These are phyloP conservation scores for Phytophthora hybrid DNA, from an alignment of 352 stramenopile genomes.

Conservation along the genomic window DNA sequence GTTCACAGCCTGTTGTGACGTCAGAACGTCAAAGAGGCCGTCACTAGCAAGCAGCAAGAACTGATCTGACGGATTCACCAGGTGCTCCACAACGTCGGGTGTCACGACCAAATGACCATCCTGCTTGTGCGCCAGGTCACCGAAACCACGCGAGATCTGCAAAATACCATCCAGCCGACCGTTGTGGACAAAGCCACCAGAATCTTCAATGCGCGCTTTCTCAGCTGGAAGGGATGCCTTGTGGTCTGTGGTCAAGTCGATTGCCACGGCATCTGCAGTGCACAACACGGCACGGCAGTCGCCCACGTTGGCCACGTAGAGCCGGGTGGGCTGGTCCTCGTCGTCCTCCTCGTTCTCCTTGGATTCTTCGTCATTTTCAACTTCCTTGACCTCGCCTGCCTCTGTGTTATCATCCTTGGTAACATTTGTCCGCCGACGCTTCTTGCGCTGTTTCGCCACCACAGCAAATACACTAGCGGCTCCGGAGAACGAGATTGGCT, in stretches of 20 bases:
- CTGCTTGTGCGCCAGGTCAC: constrained; percentile 90
- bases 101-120: constrained; percentile 87
- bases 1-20: constrained; percentile 92
- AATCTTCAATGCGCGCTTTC: constrained; percentile 80
- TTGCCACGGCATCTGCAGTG: constrained; percentile 68
- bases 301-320: constrained; percentile 91
- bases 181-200: constrained; percentile 90
- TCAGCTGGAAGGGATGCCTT: constrained; percentile 85
- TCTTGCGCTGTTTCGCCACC: constrained; percentile 58
- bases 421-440: constrained; percentile 26
- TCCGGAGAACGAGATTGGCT: constrained; percentile 90
- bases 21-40: constrained; percentile 92
- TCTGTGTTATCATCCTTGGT: constrained; percentile 11
- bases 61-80: constrained; percentile 75
- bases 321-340: constrained; percentile 49
- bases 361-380: neutral
- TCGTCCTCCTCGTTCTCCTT: constrained; percentile 16
- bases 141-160: constrained; percentile 89
- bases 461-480: constrained; percentile 73
- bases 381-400: constrained; percentile 21
- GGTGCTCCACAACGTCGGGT: constrained; percentile 82
- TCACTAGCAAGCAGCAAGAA: constrained; percentile 93
- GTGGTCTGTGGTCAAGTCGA: constrained; percentile 90
- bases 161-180: constrained; percentile 89
- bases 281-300: constrained; percentile 92